phyloP scores from a whole-genome alignment of 257 asterid species.

The Lycium ferocissimum region DNA sequence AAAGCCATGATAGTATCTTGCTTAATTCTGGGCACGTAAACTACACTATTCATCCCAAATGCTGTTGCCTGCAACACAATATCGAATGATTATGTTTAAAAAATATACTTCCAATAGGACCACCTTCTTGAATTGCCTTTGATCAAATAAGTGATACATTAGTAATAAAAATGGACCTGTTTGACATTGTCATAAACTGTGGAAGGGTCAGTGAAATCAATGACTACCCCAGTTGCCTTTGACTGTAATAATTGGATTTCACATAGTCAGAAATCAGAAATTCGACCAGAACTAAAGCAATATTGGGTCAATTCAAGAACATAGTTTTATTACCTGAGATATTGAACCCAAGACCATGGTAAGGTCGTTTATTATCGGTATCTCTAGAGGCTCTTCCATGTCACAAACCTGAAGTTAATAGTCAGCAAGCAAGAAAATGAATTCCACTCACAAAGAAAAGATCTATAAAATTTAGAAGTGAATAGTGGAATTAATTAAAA shows the following conservation, averaged over 20 bases:
- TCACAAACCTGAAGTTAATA: constrained; percentile 61
- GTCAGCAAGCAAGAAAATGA: background rate
- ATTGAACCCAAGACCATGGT: constrained; percentile 88
- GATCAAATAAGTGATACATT: background rate
- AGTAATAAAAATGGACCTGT: constrained; percentile 55
- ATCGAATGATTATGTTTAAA: background rate
- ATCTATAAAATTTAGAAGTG: background rate
- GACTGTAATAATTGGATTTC: constrained; percentile 49
- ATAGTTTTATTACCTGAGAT: constrained; percentile 65
- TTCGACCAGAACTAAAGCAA: background rate
- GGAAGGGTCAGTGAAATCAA: constrained; percentile 87
- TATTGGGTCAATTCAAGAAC: background rate
- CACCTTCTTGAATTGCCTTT: background rate
- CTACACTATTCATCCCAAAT: constrained; percentile 83
- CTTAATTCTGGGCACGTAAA: constrained; percentile 70
- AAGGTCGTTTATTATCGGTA: constrained; percentile 82
- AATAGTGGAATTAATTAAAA: too few species aligned
- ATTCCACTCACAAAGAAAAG: background rate
- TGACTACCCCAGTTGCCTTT: constrained; percentile 71
- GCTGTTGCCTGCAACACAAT: constrained; percentile 67
- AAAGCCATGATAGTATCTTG: constrained; percentile 74
- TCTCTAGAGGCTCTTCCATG: constrained; percentile 88
- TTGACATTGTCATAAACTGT: constrained; percentile 87
- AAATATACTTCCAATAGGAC: too few species aligned
- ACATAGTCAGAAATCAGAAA: background rate